A percentile compares a stretch with the other conserved stretches of the same genome.
Conservation (phyloP, 2,329 filamentous ascomycete species). For the Ophiosphaerella herpotricha region DNA sequence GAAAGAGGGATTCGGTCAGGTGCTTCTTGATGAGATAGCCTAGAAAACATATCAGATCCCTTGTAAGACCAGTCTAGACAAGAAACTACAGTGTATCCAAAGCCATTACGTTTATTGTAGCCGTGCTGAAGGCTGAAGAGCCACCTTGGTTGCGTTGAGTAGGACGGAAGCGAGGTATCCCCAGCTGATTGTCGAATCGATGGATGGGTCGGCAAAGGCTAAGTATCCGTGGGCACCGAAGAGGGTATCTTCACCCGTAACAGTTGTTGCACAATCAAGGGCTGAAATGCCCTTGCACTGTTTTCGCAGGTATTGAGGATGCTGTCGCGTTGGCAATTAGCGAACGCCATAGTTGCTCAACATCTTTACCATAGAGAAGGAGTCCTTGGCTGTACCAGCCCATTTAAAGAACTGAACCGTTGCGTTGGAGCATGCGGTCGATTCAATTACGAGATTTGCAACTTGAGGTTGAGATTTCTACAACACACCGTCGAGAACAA, state of each 20-base stretch:
- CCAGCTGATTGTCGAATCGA: conserved; percentile 5
- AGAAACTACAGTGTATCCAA: neutral
- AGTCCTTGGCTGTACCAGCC: conserved; percentile 38
- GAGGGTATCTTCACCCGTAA: conserved; percentile 34
- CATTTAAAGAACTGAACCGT: conserved; percentile 48
- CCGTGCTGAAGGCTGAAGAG: conserved; percentile 43
- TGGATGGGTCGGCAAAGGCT: neutral
- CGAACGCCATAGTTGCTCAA: conserved; percentile 23
- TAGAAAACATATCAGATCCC: conserved; percentile 8
- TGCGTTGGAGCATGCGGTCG: conserved; percentile 43
- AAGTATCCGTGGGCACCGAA: conserved; percentile 13
- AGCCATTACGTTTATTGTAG: neutral
- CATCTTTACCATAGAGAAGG: conserved; percentile 37
- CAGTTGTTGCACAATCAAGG: conserved; percentile 6
- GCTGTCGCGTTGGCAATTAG: conserved; percentile 31
- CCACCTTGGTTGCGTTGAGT: conserved; percentile 42
- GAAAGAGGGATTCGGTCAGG: conserved; percentile 33
- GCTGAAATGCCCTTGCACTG: conserved; percentile 27
- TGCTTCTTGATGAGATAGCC: conserved; percentile 32
- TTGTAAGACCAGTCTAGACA: conserved; percentile 48
- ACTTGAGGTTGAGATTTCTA: conserved; percentile 48
- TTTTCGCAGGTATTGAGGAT: conserved; percentile 44
- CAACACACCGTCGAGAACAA: conserved; percentile 53
- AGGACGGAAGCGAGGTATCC: conserved; percentile 25
- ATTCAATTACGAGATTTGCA: conserved; percentile 43